Percentiles rank a stretch among this genome's conserved stretches.
phyloP scores from a whole-genome alignment of 148 eudicot species.

The Chenopodium album region DNA sequence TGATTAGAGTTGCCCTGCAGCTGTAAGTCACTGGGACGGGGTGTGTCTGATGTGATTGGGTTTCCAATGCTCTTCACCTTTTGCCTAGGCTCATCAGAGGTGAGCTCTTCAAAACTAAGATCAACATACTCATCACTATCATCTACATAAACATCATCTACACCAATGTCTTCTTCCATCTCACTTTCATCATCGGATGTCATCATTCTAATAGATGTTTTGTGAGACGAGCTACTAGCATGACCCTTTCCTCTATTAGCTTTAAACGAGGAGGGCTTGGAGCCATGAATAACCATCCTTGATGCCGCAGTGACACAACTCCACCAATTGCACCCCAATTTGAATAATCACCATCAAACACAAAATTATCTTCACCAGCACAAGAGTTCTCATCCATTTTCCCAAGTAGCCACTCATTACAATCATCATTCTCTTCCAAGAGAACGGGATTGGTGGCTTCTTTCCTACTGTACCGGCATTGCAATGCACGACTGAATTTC shows the following conservation, averaged over 20 bases:
- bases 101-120: not conserved
- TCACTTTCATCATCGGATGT: not conserved
- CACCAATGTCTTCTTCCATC: not conserved
- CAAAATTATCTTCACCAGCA: not conserved
- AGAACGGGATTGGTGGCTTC: not conserved
- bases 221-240: not conserved
- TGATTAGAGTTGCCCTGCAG: too few species aligned
- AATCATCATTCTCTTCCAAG: not conserved
- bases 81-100: too few species aligned
- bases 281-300: not conserved
- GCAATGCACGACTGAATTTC: not conserved
- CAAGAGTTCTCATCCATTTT: not conserved
- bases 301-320: not conserved
- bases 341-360: not conserved
- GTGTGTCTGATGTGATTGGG: too few species aligned
- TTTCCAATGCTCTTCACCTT: too few species aligned
- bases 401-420: not conserved
- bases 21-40: too few species aligned
- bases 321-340: not conserved
- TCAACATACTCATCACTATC: not conserved
- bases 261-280: not conserved
- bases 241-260: not conserved
- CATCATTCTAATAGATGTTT: not conserved
- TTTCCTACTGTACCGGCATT: not conserved
- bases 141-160: not conserved